Evolutionary conservation across 208 protist genomes (phyloP).

Genomic region (Acanthamoeba sp.): DNA sequence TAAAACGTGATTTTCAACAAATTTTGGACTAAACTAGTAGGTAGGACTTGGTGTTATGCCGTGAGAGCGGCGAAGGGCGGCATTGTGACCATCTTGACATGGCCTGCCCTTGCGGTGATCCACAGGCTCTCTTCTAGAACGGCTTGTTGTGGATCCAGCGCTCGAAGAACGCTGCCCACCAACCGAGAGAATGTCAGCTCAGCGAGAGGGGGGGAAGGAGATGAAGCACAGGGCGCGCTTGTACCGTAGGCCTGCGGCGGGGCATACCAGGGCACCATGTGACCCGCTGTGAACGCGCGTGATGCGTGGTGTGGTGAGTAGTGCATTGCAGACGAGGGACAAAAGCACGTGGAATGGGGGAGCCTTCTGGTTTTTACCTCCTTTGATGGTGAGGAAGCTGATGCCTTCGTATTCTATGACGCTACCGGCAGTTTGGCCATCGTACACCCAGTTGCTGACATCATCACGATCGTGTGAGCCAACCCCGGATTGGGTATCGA

Average conservation of each 20-base stretch:
- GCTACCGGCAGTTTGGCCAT: background rate
- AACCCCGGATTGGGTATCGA: too few species aligned
- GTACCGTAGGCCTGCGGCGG: background rate
- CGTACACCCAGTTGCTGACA: background rate
- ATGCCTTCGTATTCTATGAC: slow-evolving; percentile 12
- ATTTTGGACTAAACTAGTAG: too few species aligned
- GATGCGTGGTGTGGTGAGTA: background rate
- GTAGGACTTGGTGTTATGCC: too few species aligned
- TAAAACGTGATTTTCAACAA: too few species aligned
- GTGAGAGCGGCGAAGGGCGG: too few species aligned
- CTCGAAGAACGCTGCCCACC: background rate
- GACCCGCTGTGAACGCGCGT: background rate
- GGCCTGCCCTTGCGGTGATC: too few species aligned
- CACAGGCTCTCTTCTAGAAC: too few species aligned
- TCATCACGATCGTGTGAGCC: too few species aligned
- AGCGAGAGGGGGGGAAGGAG: background rate
- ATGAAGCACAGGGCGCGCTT: background rate
- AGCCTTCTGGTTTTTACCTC: background rate
- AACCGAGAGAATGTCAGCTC: background rate
- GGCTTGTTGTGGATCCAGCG: slow-evolving; percentile 29
- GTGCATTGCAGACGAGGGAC: too few species aligned
- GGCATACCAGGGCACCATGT: slow-evolving; percentile 10
- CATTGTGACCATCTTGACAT: too few species aligned
- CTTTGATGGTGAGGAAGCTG: slow-evolving; percentile 37
- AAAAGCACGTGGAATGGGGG: too few species aligned